phyloP scores from a whole-genome alignment of 75 land plant species.

The Sequoia sempervirens region DNA sequence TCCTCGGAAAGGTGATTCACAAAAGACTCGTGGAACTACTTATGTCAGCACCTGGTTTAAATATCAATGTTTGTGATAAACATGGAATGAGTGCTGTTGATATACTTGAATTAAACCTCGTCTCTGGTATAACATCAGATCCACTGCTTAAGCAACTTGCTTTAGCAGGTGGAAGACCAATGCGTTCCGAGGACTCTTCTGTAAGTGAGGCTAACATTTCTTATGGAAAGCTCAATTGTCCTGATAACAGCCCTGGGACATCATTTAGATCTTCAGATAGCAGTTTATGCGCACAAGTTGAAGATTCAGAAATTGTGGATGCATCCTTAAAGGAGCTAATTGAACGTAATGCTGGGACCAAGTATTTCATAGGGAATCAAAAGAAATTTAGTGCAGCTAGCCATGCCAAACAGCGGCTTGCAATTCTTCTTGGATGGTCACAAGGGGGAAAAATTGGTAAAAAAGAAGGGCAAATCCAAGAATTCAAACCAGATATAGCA shows the following conservation, averaged over 20 bases:
- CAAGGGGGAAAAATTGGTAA: constrained; percentile 15
- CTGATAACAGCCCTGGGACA: constrained; percentile 55
- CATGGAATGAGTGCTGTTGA: constrained; percentile 59
- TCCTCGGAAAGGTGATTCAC: constrained; percentile 40
- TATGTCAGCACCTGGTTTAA: constrained; percentile 38
- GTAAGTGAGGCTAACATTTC: constrained; percentile 38
- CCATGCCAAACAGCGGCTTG: constrained; percentile 29
- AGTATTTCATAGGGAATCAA: not conserved
- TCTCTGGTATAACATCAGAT: constrained; percentile 41
- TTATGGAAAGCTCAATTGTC: constrained; percentile 30
- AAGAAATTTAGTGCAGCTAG: constrained; percentile 21
- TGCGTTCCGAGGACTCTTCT: constrained; percentile 19
- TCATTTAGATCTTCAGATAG: constrained; percentile 46
- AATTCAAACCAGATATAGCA: not conserved
- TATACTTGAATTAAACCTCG: constrained; percentile 34
- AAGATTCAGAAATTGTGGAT: constrained; percentile 8
- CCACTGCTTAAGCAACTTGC: constrained; percentile 40
- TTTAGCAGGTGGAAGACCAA: constrained; percentile 49
- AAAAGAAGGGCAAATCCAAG: constrained; percentile 6
- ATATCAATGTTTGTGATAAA: constrained; percentile 38
- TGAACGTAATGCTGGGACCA: constrained; percentile 5
- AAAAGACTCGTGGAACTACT: constrained; percentile 42
- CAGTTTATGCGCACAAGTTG: constrained; percentile 37
- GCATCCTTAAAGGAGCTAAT: constrained; percentile 15
- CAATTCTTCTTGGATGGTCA: constrained; percentile 39